Evolutionary conservation across 768 basidiomycete genomes (phyloP).

Genomic region (Boletus pseudopeckii): DNA sequence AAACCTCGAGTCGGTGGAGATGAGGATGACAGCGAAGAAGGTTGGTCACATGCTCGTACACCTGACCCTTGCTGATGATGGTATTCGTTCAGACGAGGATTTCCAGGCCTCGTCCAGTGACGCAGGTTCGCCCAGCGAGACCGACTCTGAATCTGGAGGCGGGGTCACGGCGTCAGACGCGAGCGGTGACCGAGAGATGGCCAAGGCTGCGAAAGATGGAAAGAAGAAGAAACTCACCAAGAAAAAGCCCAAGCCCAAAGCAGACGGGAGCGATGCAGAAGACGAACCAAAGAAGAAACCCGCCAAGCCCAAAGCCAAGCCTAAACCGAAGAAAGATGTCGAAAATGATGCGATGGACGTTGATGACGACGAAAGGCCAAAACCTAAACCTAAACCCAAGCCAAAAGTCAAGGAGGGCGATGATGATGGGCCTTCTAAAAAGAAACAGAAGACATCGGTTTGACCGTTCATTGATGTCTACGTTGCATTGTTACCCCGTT

Average conservation of each 20-base stretch:
- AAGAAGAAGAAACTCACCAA: constrained; percentile 34
- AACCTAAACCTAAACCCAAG: constrained; percentile 40
- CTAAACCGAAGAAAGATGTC: constrained; percentile 39
- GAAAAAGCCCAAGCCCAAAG: constrained; percentile 44
- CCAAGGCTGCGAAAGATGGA: constrained; percentile 36
- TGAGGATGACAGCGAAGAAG: constrained; percentile 77
- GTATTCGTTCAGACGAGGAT: constrained; percentile 64
- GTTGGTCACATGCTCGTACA: constrained; percentile 33
- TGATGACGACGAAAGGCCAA: constrained; percentile 39
- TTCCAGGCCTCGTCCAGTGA: constrained; percentile 87
- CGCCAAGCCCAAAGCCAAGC: constrained; percentile 41
- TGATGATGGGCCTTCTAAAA: constrained; percentile 62
- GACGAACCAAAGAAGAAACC: constrained; percentile 50
- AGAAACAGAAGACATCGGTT: constrained; percentile 63
- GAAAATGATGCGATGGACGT: constrained; percentile 50
- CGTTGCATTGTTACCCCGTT: neutral
- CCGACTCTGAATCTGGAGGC: constrained; percentile 58
- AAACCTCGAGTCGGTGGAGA: constrained; percentile 46
- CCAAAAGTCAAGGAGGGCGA: constrained; percentile 34
- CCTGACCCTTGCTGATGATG: neutral
- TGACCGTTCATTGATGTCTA: constrained; percentile 15
- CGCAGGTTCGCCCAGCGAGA: constrained; percentile 80
- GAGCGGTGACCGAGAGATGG: constrained; percentile 70
- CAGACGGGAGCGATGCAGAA: constrained; percentile 41
- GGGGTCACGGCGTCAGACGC: constrained; percentile 83